Conservation (phyloP, 495 filamentous ascomycete species). For the Platismatia glauca region DNA sequence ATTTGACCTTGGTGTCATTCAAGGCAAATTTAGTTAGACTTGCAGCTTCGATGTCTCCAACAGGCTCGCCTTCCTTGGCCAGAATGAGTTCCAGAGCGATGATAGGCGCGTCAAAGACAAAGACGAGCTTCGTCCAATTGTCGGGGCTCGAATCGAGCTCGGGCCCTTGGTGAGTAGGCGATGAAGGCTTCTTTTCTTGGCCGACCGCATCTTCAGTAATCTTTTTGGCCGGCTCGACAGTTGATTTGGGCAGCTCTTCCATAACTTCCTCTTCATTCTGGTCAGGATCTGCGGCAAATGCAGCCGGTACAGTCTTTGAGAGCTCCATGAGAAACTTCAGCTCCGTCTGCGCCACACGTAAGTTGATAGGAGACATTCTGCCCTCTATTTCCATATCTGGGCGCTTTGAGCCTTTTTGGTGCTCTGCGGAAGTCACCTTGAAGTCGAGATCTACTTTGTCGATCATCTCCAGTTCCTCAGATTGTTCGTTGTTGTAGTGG, state of each 20-base stretch:
- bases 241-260: slow-evolving; percentile 53
- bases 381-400: slow-evolving; percentile 90
- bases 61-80: slow-evolving; percentile 60
- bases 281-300: slow-evolving; percentile 69
- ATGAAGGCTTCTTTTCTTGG: slow-evolving; percentile 30
- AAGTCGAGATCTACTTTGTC: slow-evolving; percentile 93
- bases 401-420: slow-evolving; percentile 63
- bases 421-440: slow-evolving; percentile 81
- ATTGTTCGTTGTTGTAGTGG: slow-evolving; percentile 60
- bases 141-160: slow-evolving; percentile 55
- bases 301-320: slow-evolving; percentile 72
- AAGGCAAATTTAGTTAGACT: slow-evolving; percentile 90
- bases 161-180: slow-evolving; percentile 49
- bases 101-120: slow-evolving; percentile 81
- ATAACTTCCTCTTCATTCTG: slow-evolving; percentile 53
- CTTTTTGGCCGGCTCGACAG: slow-evolving; percentile 41
- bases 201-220: slow-evolving; percentile 26
- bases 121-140: slow-evolving; percentile 87
- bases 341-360: slow-evolving; percentile 82
- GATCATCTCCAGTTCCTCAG: slow-evolving; percentile 88
- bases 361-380: slow-evolving; percentile 82
- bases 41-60: slow-evolving; percentile 66
- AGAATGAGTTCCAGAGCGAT: slow-evolving; percentile 84
- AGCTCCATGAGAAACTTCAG: slow-evolving; percentile 80
- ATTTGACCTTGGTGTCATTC: slow-evolving; percentile 82